Percentiles rank a stretch among this genome's conserved stretches.
Evolutionary conservation across 2,329 filamentous ascomycete species (phyloP).

Genomic region (Periconia sp.): DNA sequence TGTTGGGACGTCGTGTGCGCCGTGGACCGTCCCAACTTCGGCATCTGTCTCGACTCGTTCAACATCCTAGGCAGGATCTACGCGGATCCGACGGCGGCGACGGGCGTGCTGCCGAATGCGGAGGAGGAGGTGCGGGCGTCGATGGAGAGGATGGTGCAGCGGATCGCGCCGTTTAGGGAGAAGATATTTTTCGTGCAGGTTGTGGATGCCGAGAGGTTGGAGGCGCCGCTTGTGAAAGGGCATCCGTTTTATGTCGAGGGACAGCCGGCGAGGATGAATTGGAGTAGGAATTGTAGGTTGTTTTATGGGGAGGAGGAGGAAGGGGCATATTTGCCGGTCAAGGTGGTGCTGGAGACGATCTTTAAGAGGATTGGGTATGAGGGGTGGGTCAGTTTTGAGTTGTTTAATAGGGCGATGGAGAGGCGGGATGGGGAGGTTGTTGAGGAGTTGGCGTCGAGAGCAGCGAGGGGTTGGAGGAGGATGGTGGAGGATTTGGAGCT

Average conservation of each 20-base stretch:
- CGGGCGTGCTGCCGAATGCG: slow-evolving; percentile 57
- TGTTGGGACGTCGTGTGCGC: slow-evolving; percentile 68
- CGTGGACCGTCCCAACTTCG: slow-evolving; percentile 72
- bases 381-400: slow-evolving; percentile 72
- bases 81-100: slow-evolving; percentile 63
- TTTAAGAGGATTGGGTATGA: slow-evolving; percentile 65
- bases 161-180: slow-evolving; percentile 55
- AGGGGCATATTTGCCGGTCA: slow-evolving; percentile 69
- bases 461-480: slow-evolving; percentile 54
- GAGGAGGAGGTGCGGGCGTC: slow-evolving; percentile 59
- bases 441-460: slow-evolving; percentile 57
- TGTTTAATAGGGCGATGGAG: slow-evolving; percentile 65
- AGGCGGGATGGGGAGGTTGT: slow-evolving; percentile 57
- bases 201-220: slow-evolving; percentile 69
- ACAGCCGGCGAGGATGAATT: slow-evolving; percentile 71
- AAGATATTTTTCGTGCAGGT: slow-evolving; percentile 79
- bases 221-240: slow-evolving; percentile 56
- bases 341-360: slow-evolving; percentile 62
- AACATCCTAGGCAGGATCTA: slow-evolving; percentile 73
- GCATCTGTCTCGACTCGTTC: slow-evolving; percentile 76
- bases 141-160: slow-evolving; percentile 55
- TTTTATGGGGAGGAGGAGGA: slow-evolving; percentile 65
- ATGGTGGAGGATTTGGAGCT: slow-evolving; percentile 45
- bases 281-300: slow-evolving; percentile 73
- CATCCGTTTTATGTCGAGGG: slow-evolving; percentile 61